These are phyloP conservation scores for Hordeum pubiflorum DNA, from an alignment of 202 grass and related monocot genomes.

Conservation along the genomic window DNA sequence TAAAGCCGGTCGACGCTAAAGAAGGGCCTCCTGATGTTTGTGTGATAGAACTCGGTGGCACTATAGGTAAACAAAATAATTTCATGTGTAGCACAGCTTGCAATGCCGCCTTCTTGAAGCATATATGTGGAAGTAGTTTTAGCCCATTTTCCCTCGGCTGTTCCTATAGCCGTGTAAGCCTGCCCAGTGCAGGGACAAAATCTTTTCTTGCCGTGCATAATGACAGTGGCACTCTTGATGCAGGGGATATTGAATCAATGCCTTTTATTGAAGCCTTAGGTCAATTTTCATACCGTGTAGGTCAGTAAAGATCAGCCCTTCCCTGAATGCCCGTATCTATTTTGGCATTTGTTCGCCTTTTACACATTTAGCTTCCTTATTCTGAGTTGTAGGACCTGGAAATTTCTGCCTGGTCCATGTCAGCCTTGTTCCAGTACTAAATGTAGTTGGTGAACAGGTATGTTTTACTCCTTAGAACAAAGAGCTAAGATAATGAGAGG, in stretches of 20 bases:
- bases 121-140: not conserved
- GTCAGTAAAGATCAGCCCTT: conserved; percentile 35
- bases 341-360: conserved; percentile 11
- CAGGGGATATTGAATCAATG: conserved; percentile 99
- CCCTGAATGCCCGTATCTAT: conserved; percentile 3
- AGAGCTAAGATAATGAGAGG: not conserved
- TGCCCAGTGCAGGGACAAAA: too few relatives aligned
- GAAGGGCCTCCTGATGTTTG: conserved; percentile 91
- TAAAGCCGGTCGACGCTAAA: conserved; percentile 71
- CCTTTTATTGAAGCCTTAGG: conserved; percentile 90
- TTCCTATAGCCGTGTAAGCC: too few relatives aligned
- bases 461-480: conserved; percentile 18
- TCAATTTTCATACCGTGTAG: conserved; percentile 90
- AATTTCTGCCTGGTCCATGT: conserved; percentile 97
- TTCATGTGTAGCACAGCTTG: conserved; percentile 1
- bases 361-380: conserved; percentile 13
- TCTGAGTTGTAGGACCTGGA: conserved; percentile 55
- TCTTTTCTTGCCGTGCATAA: conserved; percentile 23
- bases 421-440: conserved; percentile 93
- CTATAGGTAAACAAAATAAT: conserved; percentile 63
- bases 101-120: not conserved
- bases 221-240: conserved; percentile 65
- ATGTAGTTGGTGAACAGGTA: conserved; percentile 97
- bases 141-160: conserved; percentile 23
- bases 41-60: conserved; percentile 89